Percentiles rank a stretch among this genome's conserved stretches.
Conservation (phyloP, 1,284 basidiomycete species). For the Microbotryum saponariae region DNA sequence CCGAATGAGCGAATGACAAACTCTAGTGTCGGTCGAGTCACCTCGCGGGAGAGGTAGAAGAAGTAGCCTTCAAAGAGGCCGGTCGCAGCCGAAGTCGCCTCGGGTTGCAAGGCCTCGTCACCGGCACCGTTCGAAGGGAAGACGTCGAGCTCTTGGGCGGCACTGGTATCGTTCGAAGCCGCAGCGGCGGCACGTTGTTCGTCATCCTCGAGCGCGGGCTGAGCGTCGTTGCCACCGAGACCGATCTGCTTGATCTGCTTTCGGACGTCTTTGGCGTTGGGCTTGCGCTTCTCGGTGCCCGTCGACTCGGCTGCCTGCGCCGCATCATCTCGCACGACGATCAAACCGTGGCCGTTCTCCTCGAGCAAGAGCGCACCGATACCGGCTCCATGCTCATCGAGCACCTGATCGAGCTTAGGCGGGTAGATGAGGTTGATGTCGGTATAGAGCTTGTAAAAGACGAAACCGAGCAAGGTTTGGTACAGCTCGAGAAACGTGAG, state of each 20-base stretch:
- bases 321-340: slow-evolving; percentile 35
- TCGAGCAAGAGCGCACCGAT: slow-evolving; percentile 83
- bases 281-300: slow-evolving; percentile 41
- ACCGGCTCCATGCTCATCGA: slow-evolving; percentile 81
- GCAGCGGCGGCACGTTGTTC: slow-evolving; percentile 39
- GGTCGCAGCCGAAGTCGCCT: slow-evolving; percentile 20
- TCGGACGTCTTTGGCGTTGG: slow-evolving; percentile 46
- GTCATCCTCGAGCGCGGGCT: slow-evolving; percentile 21
- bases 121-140: slow-evolving; percentile 40
- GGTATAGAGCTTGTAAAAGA: slow-evolving; percentile 96
- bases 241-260: slow-evolving; percentile 48
- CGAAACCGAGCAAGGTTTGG: slow-evolving; percentile 91
- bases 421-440: slow-evolving; percentile 90
- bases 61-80: slow-evolving; percentile 74
- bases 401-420: slow-evolving; percentile 73
- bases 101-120: slow-evolving; percentile 57
- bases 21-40: slow-evolving; percentile 85
- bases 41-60: slow-evolving; percentile 93
- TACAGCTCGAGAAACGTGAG: slow-evolving; percentile 97
- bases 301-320: slow-evolving; percentile 34
- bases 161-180: slow-evolving; percentile 47
- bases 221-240: slow-evolving; percentile 20
- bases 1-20: slow-evolving; percentile 90
- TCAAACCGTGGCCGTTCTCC: slow-evolving; percentile 44
- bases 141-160: slow-evolving; percentile 43